A percentile compares a stretch with the other conserved stretches of the same genome.
These are phyloP conservation scores for Corylus americana DNA, from an alignment of 306 rosid species.

Conservation along the genomic window DNA sequence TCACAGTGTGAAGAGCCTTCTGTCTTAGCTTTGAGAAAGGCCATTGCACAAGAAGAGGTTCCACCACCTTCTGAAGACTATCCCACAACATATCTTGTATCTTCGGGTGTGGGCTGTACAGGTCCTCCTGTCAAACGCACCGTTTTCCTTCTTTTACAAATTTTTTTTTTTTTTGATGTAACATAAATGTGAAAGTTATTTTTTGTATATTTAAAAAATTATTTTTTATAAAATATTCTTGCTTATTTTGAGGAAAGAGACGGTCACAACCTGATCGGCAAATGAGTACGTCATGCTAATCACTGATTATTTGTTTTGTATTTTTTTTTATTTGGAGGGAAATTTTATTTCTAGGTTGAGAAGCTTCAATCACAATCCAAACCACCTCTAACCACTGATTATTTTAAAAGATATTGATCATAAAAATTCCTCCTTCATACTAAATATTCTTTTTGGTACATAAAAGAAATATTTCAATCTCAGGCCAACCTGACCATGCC, in stretches of 20 bases:
- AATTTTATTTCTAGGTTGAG: neutral
- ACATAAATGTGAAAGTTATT: neutral
- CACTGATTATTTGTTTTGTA: too few relatives aligned
- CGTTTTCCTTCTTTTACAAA: too few relatives aligned
- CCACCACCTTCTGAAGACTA: slow-evolving; percentile 50
- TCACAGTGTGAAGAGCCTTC: slow-evolving; percentile 52
- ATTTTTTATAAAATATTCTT: too few relatives aligned
- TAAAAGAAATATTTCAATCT: neutral
- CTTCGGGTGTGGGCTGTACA: slow-evolving; percentile 43
- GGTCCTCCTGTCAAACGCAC: slow-evolving; percentile 51
- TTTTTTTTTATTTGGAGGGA: too few relatives aligned
- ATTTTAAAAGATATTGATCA: neutral
- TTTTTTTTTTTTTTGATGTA: too few relatives aligned
- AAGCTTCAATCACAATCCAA: neutral
- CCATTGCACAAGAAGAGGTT: slow-evolving; percentile 61
- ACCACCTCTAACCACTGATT: neutral
- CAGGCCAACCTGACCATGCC: neutral
- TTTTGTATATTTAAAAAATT: too few relatives aligned
- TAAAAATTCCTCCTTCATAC: neutral
- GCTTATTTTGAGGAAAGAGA: too few relatives aligned
- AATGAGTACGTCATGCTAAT: too few relatives aligned
- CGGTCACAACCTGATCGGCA: too few relatives aligned
- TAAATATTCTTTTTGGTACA: neutral
- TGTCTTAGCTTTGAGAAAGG: slow-evolving; percentile 62
- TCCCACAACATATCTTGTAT: slow-evolving; percentile 62